These are phyloP conservation scores for Fraxinus velutina DNA, from an alignment of 305 asterid species.

Conservation along the genomic window DNA sequence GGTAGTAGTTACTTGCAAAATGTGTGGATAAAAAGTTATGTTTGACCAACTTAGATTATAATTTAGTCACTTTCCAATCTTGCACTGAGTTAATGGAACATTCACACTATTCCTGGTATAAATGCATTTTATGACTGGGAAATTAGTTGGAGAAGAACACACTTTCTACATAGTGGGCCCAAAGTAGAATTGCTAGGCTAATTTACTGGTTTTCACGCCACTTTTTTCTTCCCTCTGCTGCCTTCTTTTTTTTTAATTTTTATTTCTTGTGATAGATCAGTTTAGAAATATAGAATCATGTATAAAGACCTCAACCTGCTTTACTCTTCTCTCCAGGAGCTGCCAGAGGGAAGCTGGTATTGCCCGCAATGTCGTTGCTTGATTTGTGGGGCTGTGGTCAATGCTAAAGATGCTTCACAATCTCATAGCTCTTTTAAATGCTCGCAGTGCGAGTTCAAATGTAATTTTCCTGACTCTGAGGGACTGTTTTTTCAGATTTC, in stretches of 20 bases:
- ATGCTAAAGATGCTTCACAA: constrained; percentile 40
- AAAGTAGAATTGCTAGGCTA: background rate
- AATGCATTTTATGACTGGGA: background rate
- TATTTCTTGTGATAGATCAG: background rate
- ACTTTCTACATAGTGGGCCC: background rate
- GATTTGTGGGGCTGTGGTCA: constrained; percentile 68
- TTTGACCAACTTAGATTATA: background rate
- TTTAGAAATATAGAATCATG: background rate
- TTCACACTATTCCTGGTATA: background rate
- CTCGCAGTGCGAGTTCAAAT: constrained; percentile 76
- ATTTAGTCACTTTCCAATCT: background rate
- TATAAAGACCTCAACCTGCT: background rate
- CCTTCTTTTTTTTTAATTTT: no score
- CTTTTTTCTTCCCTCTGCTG: background rate
- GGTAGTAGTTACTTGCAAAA: background rate
- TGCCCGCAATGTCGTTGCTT: constrained; percentile 51
- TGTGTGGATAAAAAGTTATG: background rate
- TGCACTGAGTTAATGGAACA: background rate
- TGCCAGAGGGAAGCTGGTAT: constrained; percentile 64
- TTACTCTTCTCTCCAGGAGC: constrained; percentile 31
- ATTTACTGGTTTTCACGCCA: background rate
- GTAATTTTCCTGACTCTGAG: constrained; percentile 40
- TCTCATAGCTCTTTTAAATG: constrained; percentile 42
- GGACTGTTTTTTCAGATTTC: background rate
- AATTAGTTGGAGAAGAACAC: background rate